Evolutionary conservation across 495 filamentous ascomycete genomes (phyloP).

Genomic region (Beverwykella pulmonaria): DNA sequence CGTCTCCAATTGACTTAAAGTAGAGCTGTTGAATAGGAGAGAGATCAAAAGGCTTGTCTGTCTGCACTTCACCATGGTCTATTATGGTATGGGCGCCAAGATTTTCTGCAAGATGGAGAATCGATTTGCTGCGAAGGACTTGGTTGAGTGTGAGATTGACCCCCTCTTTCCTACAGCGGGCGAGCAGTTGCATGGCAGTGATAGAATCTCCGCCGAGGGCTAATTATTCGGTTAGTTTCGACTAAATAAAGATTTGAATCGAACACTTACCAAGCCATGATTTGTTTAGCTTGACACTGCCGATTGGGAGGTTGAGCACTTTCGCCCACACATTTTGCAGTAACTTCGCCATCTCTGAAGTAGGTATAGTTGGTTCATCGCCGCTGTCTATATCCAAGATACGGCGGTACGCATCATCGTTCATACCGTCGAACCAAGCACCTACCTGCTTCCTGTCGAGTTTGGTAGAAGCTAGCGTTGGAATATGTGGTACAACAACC

Average conservation of each 20-base stretch:
- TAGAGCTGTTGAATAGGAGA: conserved; percentile 38
- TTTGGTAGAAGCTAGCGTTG: conserved; percentile 34
- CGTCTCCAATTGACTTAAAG: conserved; percentile 23
- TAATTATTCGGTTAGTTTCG: conserved; percentile 18
- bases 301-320: conserved; percentile 26
- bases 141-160: conserved; percentile 35
- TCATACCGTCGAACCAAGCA: conserved; percentile 30
- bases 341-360: conserved; percentile 11
- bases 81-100: conserved; percentile 1
- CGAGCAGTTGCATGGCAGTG: conserved; percentile 38
- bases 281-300: conserved; percentile 25
- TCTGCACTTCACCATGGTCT: conserved; percentile 11
- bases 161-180: conserved; percentile 33
- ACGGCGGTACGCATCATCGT: conserved; percentile 14
- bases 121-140: conserved; percentile 36
- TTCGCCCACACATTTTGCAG: conserved; percentile 26
- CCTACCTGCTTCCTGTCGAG: conserved; percentile 34
- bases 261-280: conserved; percentile 29
- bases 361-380: conserved; percentile 10
- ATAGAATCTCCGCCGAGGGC: conserved; percentile 31
- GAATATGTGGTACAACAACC: conserved; percentile 24
- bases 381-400: conserved; percentile 29
- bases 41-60: conserved; percentile 31
- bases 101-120: conserved; percentile 28
- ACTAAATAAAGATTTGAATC: background rate